Evolutionary conservation across 73 alveolate genomes (phyloP).

Genomic region (Effrenium voratum): DNA sequence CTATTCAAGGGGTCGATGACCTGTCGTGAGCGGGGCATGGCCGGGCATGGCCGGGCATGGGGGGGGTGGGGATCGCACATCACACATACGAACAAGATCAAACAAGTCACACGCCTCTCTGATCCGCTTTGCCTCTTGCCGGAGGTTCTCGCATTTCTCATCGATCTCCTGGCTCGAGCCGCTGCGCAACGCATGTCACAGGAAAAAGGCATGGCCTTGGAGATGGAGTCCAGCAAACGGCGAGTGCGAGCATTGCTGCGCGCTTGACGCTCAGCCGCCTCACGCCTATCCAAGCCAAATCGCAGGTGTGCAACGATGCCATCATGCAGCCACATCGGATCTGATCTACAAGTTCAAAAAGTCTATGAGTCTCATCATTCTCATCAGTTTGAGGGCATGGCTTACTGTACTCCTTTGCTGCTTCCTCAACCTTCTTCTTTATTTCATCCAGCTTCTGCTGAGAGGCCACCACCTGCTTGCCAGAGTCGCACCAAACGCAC

Average conservation of each 20-base stretch:
- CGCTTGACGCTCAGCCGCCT: constrained; percentile 33
- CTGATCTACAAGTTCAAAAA: no score
- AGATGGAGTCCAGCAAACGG: constrained; percentile 1
- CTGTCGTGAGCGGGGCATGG: not conserved
- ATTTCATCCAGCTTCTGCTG: not conserved
- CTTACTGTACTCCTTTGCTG: constrained; percentile 57
- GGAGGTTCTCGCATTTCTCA: not conserved
- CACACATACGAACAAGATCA: no score
- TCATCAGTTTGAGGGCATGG: no score
- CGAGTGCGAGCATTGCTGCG: constrained; percentile 38
- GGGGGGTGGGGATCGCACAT: no score
- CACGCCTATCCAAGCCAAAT: constrained; percentile 3
- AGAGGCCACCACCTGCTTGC: not conserved
- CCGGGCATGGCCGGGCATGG: no score
- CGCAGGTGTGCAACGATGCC: not conserved
- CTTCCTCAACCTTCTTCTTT: constrained; percentile 22
- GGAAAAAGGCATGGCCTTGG: constrained; percentile 10
- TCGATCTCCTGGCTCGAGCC: not conserved
- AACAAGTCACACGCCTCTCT: not conserved
- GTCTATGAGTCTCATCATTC: no score
- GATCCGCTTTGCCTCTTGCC: not conserved
- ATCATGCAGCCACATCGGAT: no score
- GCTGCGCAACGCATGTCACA: not conserved
- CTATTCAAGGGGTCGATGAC: not conserved
- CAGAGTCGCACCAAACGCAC: not conserved